Evolutionary conservation across 2,329 filamentous ascomycete species (phyloP), one percentile per base, ranked within the genome.

Genomic region (Aureobasidium sp.): DNA sequence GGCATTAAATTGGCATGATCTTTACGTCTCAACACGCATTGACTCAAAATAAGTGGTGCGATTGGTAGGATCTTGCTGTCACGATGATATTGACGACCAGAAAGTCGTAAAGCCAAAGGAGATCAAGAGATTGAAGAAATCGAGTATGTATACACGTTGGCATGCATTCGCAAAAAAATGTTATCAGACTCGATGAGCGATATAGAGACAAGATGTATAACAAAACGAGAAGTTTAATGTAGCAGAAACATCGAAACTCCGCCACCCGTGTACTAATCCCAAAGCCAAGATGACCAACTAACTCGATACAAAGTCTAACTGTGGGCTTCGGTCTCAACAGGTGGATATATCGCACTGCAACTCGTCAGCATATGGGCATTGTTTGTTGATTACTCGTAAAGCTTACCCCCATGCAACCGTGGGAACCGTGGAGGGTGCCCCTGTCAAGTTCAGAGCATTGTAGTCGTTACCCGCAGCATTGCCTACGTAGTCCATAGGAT

Each of bases 401-500:
- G 44, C 60, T 48, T 19, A 62, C 53, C 61, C 61, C 49, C 50
- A 62, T 12, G 17, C 2, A 35, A 35, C 22, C 19, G 22, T n/a
- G 11, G 61, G 61, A 11, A 62, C 45, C 3, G 27, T 39, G 24
- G 37, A n/a, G 11, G 53, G 61, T 19, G 31, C 77, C 7, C 86
- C 87, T 0, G 71, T 74, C 2, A 91, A 74, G 65, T 94, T 82
- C 0, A 89, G 74, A 8, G 84, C 75, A 66, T 92, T 74, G 0
- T 74, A 71, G 0, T 82, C 85, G 68, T 91, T 90, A 0, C 81
- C 90, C 0, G 89, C 90, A 0, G 90, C 90, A 68, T 94, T 94
- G 3, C 90, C 90, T 2, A 69, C 68, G 0, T 76, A 81, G 1
- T 83, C 78, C 0, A 84, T 73, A 6, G 76, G 74, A 0, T 71